phyloP scores from a whole-genome alignment of 1,284 basidiomycete species.

The Cutaneotrichosporon spelunceum region DNA sequence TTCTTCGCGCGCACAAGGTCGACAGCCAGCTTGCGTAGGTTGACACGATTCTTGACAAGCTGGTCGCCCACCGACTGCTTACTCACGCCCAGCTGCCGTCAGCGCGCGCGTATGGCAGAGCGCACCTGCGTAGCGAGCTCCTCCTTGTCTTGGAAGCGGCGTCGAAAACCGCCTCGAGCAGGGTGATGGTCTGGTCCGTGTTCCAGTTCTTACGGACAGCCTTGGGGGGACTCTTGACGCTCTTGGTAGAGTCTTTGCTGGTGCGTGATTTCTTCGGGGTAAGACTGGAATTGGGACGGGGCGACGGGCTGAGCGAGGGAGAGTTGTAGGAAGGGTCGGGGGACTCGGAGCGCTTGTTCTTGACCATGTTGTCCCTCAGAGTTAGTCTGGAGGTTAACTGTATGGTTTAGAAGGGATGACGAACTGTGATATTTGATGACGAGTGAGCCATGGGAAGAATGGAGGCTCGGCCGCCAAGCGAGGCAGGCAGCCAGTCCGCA shows the following conservation, averaged over 20 bases:
- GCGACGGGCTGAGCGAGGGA: background rate
- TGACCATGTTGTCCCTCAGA: background rate
- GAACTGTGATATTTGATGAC: background rate
- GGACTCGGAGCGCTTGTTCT: background rate
- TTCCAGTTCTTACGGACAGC: background rate
- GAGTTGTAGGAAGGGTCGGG: background rate
- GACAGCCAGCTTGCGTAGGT: conserved; percentile 8
- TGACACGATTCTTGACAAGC: conserved; percentile 16
- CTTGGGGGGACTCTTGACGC: background rate
- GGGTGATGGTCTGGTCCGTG: background rate
- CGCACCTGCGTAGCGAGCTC: background rate
- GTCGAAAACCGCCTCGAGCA: background rate
- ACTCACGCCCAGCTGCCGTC: conserved; percentile 14
- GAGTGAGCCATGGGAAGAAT: background rate
- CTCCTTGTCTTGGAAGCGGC: background rate
- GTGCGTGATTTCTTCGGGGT: background rate
- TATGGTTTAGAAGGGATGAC: background rate
- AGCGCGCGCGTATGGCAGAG: background rate
- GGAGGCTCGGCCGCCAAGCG: background rate
- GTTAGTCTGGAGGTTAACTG: background rate
- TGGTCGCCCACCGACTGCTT: conserved; percentile 11
- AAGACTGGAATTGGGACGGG: background rate
- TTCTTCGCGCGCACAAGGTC: conserved; percentile 7
- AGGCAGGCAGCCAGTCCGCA: background rate
- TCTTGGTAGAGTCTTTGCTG: background rate